These are phyloP conservation scores for Anisogramma anomala DNA, from an alignment of 2,329 filamentous ascomycete species.

Conservation along the genomic window DNA sequence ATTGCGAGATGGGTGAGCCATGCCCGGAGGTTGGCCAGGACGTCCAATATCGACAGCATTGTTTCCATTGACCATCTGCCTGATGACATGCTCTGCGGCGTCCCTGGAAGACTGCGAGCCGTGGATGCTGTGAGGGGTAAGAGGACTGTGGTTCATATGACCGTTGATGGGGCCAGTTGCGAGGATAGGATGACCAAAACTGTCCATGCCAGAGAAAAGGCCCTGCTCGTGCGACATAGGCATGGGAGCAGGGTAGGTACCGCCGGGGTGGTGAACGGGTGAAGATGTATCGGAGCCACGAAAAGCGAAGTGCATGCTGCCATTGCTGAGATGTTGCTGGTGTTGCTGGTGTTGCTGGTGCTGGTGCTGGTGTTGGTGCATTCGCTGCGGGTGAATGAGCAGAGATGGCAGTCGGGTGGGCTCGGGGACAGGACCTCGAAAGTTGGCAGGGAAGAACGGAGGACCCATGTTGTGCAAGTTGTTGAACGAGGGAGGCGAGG, in stretches of 20 bases:
- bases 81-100: conserved; percentile 21
- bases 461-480: conserved; percentile 5
- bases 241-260: conserved; percentile 35
- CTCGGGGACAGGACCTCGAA: conserved; percentile 10
- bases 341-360: conserved; percentile 36
- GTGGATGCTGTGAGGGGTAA: conserved; percentile 50
- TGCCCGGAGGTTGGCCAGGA: conserved; percentile 7
- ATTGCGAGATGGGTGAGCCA: conserved; percentile 19
- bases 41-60: conserved; percentile 8
- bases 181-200: conserved; percentile 27
- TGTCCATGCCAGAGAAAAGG: conserved; percentile 24
- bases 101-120: conserved; percentile 47
- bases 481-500: conserved; percentile 15
- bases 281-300: conserved; percentile 47
- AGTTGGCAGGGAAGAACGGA: conserved; percentile 6
- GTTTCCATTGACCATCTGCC: conserved; percentile 9
- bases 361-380: conserved; percentile 34
- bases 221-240: conserved; percentile 14
- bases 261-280: conserved; percentile 38
- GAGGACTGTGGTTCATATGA: conserved; percentile 36
- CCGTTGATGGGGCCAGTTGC: conserved; percentile 24
- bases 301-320: conserved; percentile 45
- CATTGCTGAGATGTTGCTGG: conserved; percentile 41
- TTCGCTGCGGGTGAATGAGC: conserved; percentile 23
- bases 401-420: conserved; percentile 13